phyloP scores from a whole-genome alignment of 2,329 filamentous ascomycete species.

The Fusarium sp. region DNA sequence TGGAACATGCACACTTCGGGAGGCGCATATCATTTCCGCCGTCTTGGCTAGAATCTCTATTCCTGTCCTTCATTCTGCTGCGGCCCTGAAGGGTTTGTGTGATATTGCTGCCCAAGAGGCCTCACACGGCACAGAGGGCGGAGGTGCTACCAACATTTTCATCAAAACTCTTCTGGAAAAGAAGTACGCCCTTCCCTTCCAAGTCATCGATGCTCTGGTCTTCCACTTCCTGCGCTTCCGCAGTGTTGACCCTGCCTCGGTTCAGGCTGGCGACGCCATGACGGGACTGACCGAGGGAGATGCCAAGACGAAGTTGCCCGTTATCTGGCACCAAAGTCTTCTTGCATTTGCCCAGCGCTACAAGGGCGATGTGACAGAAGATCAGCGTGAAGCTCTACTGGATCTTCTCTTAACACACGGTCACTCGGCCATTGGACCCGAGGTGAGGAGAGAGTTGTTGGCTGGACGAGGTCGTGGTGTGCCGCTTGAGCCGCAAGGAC shows the following conservation, averaged over 20 bases:
- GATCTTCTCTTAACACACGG: conserved; percentile 87
- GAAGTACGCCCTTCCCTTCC: conserved; percentile 94
- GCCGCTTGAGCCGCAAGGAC: conserved; percentile 65
- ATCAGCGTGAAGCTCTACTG: conserved; percentile 89
- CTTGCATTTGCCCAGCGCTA: conserved; percentile 94
- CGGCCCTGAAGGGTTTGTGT: conserved; percentile 89
- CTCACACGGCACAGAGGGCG: conserved; percentile 82
- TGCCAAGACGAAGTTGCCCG: conserved; percentile 75
- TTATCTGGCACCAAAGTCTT: conserved; percentile 96
- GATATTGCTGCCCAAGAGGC: conserved; percentile 95
- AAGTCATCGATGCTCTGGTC: conserved; percentile 92
- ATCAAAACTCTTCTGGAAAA: conserved; percentile 94
- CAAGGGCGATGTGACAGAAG: conserved; percentile 94
- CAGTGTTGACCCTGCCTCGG: conserved; percentile 70
- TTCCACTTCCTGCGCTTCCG: conserved; percentile 97
- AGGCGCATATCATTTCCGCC: conserved; percentile 90
- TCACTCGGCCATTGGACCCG: conserved; percentile 88
- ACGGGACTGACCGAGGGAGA: conserved; percentile 60
- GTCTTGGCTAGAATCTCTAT: conserved; percentile 87
- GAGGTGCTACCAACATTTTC: conserved; percentile 93
- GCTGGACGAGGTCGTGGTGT: conserved; percentile 89
- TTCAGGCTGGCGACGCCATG: conserved; percentile 65
- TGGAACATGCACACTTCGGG: conserved; percentile 89
- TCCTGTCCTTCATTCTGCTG: conserved; percentile 90
- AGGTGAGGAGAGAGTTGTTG: conserved; percentile 87